Conservation (phyloP, 768 basidiomycete genomes). For the Trametes cubensis region DNA sequence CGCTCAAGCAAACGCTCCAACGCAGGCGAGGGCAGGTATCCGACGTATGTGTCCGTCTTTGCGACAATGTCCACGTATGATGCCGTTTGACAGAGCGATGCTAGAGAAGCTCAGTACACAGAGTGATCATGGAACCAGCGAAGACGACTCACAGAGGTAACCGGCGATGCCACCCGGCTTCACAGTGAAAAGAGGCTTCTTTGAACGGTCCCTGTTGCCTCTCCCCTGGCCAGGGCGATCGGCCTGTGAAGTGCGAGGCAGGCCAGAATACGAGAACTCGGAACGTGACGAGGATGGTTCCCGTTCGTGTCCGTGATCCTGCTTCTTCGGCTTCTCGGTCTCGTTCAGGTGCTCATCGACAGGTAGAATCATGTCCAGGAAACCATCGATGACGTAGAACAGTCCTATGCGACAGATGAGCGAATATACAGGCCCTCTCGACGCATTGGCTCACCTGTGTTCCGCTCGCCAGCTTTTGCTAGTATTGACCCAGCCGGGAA, state of each 20-base stretch:
- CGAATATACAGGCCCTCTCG: background rate
- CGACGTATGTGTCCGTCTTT: constrained; percentile 98
- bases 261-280: constrained; percentile 12
- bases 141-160: constrained; percentile 71
- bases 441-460: constrained; percentile 61
- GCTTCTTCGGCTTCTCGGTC: constrained; percentile 12
- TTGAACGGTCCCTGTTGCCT: constrained; percentile 40
- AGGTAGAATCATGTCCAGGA: constrained; percentile 88
- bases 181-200: constrained; percentile 87
- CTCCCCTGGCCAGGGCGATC: constrained; percentile 29
- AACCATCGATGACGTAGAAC: constrained; percentile 95
- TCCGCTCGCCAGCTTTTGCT: constrained; percentile 86
- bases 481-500: constrained; percentile 86
- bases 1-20: constrained; percentile 91
- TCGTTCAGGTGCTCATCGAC: constrained; percentile 30
- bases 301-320: background rate
- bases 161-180: constrained; percentile 98
- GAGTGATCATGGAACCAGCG: too few species aligned
- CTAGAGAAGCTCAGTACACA: constrained; percentile 40
- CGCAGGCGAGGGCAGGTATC: constrained; percentile 87
- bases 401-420: constrained; percentile 49
- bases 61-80: constrained; percentile 97
- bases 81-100: constrained; percentile 86
- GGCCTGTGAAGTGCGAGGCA: constrained; percentile 13
- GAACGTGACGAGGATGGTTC: constrained; percentile 15